phyloP scores from a whole-genome alignment of 495 filamentous ascomycete species.

The Ascodesmis nigricans region DNA sequence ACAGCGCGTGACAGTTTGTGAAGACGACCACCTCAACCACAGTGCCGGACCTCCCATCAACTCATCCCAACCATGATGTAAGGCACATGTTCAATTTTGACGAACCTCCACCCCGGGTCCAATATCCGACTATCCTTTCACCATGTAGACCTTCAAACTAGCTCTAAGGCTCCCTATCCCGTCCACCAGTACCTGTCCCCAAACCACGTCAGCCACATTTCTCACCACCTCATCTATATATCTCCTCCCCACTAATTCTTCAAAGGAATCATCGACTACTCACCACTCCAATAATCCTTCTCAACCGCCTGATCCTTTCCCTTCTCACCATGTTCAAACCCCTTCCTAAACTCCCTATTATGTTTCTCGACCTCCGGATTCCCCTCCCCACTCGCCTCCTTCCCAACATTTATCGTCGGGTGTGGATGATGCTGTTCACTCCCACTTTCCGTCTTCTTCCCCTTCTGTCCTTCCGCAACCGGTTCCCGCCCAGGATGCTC shows the following conservation, averaged over 20 bases:
- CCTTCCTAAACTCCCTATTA: constrained; percentile 12
- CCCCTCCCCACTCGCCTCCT: not conserved
- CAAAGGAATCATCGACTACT: constrained; percentile 2
- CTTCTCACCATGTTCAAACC: constrained; percentile 5
- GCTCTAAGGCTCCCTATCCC: constrained; percentile 4
- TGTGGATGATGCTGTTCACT: not conserved
- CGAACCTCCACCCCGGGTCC: no score
- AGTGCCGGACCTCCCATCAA: not conserved
- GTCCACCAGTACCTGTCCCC: not conserved
- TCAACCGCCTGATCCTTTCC: constrained; percentile 11
- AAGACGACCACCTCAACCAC: constrained; percentile 6
- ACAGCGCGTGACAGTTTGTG: constrained; percentile 5
- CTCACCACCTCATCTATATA: not conserved
- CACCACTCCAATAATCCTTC: constrained; percentile 14
- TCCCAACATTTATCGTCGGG: not conserved
- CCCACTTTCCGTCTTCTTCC: constrained; percentile 7
- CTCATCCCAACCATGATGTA: not conserved
- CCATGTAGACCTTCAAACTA: not conserved
- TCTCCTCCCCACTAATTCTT: no score
- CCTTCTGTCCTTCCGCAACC: constrained; percentile 11
- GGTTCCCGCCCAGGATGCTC: constrained; percentile 17
- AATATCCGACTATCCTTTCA: no score
- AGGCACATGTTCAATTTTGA: no score
- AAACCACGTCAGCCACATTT: not conserved
- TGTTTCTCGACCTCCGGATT: constrained; percentile 4